Base-by-base conservation (phyloP, 1,284 basidiomycete genomes). In the Naganishia sp. region DNA sequence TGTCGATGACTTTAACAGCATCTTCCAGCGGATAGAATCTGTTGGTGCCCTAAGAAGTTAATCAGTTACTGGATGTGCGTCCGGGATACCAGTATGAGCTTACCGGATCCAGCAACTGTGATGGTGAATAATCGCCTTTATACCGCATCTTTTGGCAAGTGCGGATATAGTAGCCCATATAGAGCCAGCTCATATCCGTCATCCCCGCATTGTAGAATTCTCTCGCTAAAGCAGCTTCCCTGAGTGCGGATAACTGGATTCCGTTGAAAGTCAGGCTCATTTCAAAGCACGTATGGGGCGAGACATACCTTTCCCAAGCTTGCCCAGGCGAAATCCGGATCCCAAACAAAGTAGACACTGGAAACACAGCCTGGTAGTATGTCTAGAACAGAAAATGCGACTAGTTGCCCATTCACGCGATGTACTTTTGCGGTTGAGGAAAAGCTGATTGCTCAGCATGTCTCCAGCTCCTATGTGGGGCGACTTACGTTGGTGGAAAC, bases 311-410 rank as follows among this genome's bases (percentile, higher is more conserved):
- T 97, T 52, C 96, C 95, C 31, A 97, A 76, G 13, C 74, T 74
- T 10, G 79, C 79, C 79, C 79, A 80, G 47, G 90, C 87, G 84
- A 87, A 94, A 42, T 83, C 83, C 9, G 87, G 86, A 73, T 93
- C 86, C 80, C 96, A 98, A 81, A 95, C 89, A 76, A 98, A 94
- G 79, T 99, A 99, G 10, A 99, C 95, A 70, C 90, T 92, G 17
- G 92, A 95, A 4, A 99, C 88, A 71, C 95, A 94, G 32, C 77
- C 76, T 0, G 94, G 95, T 6, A 99, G 82, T 64, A 99, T 88
- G 76, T 99, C 96, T 65, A 99, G 82, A 15, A 99, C 91, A 2
- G 87, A 89, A 72, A 99, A 84, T 0, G 90, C 95, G 53, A 98
- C 85, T 15, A 98, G 83, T 73, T 87, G 75, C 10, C 87, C 90